Base-by-base conservation (phyloP, 768 basidiomycete genomes). In the Filobasidium floriforme region DNA sequence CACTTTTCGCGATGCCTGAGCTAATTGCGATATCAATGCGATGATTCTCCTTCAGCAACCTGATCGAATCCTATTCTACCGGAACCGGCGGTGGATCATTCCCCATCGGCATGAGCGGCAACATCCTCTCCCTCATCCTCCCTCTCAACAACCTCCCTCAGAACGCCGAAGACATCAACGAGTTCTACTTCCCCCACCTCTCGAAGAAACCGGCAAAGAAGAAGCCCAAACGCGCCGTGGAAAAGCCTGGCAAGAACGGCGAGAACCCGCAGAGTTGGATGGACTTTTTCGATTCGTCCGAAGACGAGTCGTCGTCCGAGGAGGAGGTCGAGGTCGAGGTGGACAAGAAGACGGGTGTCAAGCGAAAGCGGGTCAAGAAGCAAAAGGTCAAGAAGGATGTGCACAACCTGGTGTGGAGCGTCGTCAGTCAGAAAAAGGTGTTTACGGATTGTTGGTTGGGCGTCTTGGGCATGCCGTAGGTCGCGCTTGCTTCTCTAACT, bases 121-220 rank as follows among this genome's bases (percentile, higher is more conserved):
- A 65, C 44, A 65, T 65, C 32, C 64, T 78, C 22, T 49, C 68
- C 15, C 72, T 74, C 60, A 66, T 78, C 2, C 51, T 74, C 1
- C 76, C 76, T 1, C 69, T 78, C 49, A 70, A 71, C 44, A 78
- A 78, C 55, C 71, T 78, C 26, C 77, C 77, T 1, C 67, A 72
- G 65, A 29, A 59, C 15, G 65, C 70, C 15, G 73, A 71, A 41
- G 75, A 78, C 60, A 69, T 78, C 65, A 78, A 78, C 71, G 65
- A 75, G 14, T 78, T 76, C 60, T 76, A 73, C 69, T 63, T 74
- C 54, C 69, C 73, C 5, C 64, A 72, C 14, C 62, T 78, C 32
- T 49, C 71, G 0, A 65, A 69, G 1, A 66, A 69, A 9, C 75
- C 75, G 1, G 40, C 68, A 1, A 57, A 59, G 2, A 69, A 68